Percentiles rank a stretch among this genome's conserved stretches.
Evolutionary conservation across 768 basidiomycete species (phyloP).

Genomic region (Auriscalpium orientale): DNA sequence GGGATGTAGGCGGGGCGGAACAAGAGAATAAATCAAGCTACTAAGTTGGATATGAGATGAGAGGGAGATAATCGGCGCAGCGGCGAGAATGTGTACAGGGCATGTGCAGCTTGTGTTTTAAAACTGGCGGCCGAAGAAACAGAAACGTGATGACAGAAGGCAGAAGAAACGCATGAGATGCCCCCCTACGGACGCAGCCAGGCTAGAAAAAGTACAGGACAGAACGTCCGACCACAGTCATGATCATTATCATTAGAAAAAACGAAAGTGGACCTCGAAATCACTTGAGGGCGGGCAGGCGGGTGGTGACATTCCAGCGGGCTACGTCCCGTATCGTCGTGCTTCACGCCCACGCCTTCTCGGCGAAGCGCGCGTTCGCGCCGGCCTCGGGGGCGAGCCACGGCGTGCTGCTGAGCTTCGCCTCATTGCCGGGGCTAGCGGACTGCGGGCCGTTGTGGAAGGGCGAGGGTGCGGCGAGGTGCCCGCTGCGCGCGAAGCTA

Average conservation of each 20-base stretch:
- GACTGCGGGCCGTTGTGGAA: conserved; percentile 38
- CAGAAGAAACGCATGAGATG: not conserved
- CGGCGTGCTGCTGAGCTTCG: conserved; percentile 41
- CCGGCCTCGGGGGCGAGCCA: conserved; percentile 42
- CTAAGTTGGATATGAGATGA: conserved; percentile 25
- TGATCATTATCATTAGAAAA: conserved; percentile 7
- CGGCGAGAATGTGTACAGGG: conserved; percentile 13
- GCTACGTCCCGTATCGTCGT: not conserved
- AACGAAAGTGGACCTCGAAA: conserved; percentile 7
- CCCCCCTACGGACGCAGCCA: not conserved
- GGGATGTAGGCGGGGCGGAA: conserved; percentile 5
- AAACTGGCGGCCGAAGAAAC: conserved; percentile 12
- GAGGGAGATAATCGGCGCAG: conserved; percentile 17
- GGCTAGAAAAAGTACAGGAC: conserved; percentile 1
- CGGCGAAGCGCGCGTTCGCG: conserved; percentile 29
- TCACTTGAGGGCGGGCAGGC: conserved; percentile 10
- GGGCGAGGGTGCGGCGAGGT: conserved; percentile 39
- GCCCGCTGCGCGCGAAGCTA: conserved; percentile 47
- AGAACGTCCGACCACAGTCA: conserved; percentile 8
- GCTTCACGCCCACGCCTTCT: conserved; percentile 52
- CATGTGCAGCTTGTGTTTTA: conserved; percentile 9
- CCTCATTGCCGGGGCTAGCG: conserved; percentile 51
- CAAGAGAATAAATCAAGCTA: conserved; percentile 30
- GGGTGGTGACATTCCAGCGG: conserved; percentile 7
- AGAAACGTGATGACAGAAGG: conserved; percentile 6